Percentiles rank a stretch among this genome's conserved stretches.
phyloP scores from a whole-genome alignment of 108 stramenopile genomes.

The Stephanodiscus minutulus region DNA sequence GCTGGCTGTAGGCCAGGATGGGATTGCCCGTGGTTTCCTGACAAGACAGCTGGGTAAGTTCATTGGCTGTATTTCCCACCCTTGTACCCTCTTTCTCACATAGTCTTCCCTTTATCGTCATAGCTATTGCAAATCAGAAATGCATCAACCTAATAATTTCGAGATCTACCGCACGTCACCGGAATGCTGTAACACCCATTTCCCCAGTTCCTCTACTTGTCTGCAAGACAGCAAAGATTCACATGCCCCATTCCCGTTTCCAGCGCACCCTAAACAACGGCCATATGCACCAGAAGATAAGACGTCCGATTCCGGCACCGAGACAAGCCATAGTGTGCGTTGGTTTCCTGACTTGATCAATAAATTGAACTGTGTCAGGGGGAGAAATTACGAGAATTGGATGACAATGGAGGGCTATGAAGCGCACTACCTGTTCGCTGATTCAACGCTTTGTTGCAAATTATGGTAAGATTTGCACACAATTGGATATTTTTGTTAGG shows the following conservation, averaged over 20 bases:
- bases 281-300: background rate
- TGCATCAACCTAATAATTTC: slow-evolving; percentile 2
- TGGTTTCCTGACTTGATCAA: slow-evolving; percentile 20
- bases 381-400: slow-evolving; percentile 21
- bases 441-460: slow-evolving; percentile 3
- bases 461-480: slow-evolving; percentile 2
- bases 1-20: no score
- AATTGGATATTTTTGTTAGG: background rate
- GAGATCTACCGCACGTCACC: slow-evolving; percentile 13
- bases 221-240: slow-evolving; percentile 6
- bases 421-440: slow-evolving; percentile 4
- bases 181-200: slow-evolving; percentile 15
- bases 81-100: background rate
- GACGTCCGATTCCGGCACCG: background rate
- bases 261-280: background rate
- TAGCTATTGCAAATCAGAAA: slow-evolving; percentile 1
- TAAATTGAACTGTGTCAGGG: slow-evolving; percentile 16
- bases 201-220: slow-evolving; percentile 8
- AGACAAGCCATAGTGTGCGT: background rate
- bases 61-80: background rate
- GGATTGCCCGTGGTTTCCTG: slow-evolving; percentile 29
- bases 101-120: no score
- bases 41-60: slow-evolving; percentile 4
- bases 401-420: slow-evolving; percentile 7
- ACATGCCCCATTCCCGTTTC: slow-evolving; percentile 21